phyloP scores from a whole-genome alignment of 495 filamentous ascomycete species.

The Talaromyces adpressus region DNA sequence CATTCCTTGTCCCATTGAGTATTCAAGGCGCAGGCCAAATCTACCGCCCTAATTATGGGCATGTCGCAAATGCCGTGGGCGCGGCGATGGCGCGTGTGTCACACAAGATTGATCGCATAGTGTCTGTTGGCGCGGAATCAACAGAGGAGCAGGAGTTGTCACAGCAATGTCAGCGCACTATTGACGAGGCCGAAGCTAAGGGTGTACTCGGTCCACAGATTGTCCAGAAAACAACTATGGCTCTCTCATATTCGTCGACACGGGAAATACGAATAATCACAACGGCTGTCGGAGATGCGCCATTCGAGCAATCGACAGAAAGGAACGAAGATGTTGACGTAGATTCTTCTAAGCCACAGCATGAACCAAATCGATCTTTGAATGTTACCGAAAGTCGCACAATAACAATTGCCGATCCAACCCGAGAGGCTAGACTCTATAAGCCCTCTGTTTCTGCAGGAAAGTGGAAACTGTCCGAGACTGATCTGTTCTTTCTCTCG shows the following conservation, averaged over 20 bases:
- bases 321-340: no score
- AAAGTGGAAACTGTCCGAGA: constrained; percentile 46
- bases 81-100: constrained; percentile 39
- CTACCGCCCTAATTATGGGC: constrained; percentile 15
- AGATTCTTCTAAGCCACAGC: no score
- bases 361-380: no score
- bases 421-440: background rate
- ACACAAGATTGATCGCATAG: constrained; percentile 21
- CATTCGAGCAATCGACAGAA: background rate
- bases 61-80: constrained; percentile 51
- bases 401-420: background rate
- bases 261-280: background rate
- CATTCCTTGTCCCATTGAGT: constrained; percentile 14
- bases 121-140: background rate
- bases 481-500: constrained; percentile 50
- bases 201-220: background rate
- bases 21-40: constrained; percentile 12
- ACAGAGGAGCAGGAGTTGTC: background rate
- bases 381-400: no score
- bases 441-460: background rate
- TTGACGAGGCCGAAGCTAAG: background rate
- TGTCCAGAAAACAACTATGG: background rate
- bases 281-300: background rate
- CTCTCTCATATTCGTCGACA: background rate
- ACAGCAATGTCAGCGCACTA: background rate